Evolutionary conservation across 1,139 yeast species (phyloP).

Genomic region (Suhomyces panamericanus): DNA sequence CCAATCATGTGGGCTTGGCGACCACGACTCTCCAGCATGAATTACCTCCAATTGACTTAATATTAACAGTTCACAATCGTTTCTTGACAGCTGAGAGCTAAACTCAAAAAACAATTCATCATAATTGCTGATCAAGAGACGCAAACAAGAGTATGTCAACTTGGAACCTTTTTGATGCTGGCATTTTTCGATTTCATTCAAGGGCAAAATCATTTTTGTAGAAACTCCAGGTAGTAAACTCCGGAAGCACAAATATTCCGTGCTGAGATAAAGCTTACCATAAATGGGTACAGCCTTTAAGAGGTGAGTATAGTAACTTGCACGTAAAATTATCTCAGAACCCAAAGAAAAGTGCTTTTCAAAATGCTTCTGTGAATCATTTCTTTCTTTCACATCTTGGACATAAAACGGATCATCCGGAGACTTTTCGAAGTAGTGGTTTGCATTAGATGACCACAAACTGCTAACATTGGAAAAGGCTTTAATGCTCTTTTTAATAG

Average conservation of each 20-base stretch:
- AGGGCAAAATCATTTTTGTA: constrained; percentile 83
- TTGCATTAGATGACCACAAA: constrained; percentile 65
- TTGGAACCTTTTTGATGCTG: constrained; percentile 57
- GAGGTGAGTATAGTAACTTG: constrained; percentile 73
- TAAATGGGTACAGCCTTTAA: constrained; percentile 72
- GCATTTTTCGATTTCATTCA: constrained; percentile 67
- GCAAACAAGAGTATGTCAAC: constrained; percentile 61
- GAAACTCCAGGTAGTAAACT: constrained; percentile 77
- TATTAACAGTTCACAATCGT: constrained; percentile 65
- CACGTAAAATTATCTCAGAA: constrained; percentile 51
- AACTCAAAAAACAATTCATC: constrained; percentile 80
- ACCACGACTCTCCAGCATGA: constrained; percentile 30
- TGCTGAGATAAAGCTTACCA: constrained; percentile 79
- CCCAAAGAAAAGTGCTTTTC: constrained; percentile 65
- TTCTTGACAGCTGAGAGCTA: constrained; percentile 62
- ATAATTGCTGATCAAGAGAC: constrained; percentile 65
- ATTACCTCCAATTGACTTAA: constrained; percentile 47
- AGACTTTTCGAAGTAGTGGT: constrained; percentile 51
- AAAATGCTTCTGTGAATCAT: constrained; percentile 54
- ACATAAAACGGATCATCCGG: constrained; percentile 51
- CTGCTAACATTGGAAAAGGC: constrained; percentile 43
- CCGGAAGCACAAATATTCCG: constrained; percentile 68
- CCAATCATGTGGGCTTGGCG: constrained; percentile 33
- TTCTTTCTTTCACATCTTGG: constrained; percentile 40
- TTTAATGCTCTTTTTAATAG: constrained; percentile 31